A percentile compares a stretch with the other conserved stretches of the same genome.
These are phyloP conservation scores for Monascus ruber DNA, from an alignment of 2,329 filamentous ascomycete species.

Conservation along the genomic window DNA sequence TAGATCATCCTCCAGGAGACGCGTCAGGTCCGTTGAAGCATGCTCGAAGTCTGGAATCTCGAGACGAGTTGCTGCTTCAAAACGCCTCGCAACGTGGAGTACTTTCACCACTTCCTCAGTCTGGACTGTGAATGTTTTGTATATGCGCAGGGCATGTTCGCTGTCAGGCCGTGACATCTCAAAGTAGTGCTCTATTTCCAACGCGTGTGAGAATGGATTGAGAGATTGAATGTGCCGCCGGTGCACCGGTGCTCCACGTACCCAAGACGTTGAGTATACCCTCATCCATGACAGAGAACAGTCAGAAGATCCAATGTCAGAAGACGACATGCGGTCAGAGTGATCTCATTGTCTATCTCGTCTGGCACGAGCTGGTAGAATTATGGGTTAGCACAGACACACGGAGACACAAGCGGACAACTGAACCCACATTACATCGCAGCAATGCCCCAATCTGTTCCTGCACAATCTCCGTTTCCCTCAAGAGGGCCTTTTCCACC, in stretches of 20 bases:
- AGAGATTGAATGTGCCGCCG: neutral
- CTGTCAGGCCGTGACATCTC: constrained; percentile 95
- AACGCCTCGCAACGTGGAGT: constrained; percentile 73
- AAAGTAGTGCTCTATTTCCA: constrained; percentile 72
- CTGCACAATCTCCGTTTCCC: constrained; percentile 87
- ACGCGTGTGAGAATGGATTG: constrained; percentile 5
- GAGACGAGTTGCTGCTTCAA: constrained; percentile 81
- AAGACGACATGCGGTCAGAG: constrained; percentile 81
- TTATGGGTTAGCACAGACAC: constrained; percentile 7
- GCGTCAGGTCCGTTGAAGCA: constrained; percentile 80
- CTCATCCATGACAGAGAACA: constrained; percentile 84
- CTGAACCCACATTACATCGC: constrained; percentile 67
- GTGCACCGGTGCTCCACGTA: too few species aligned
- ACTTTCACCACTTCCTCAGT: constrained; percentile 90
- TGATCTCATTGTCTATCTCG: constrained; percentile 93
- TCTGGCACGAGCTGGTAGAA: constrained; percentile 62
- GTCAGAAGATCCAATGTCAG: constrained; percentile 81
- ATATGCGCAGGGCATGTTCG: constrained; percentile 81
- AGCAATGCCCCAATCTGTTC: constrained; percentile 74
- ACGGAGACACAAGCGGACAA: neutral
- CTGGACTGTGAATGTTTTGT: constrained; percentile 85
- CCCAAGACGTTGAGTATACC: constrained; percentile 93
- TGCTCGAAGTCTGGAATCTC: constrained; percentile 97
- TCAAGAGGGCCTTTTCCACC: constrained; percentile 81
- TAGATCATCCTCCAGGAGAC: constrained; percentile 86